Evolutionary conservation across 2,329 filamentous ascomycete genomes (phyloP), one percentile per base, ranked within the genome.

Genomic region (Clathrospora elynae): DNA sequence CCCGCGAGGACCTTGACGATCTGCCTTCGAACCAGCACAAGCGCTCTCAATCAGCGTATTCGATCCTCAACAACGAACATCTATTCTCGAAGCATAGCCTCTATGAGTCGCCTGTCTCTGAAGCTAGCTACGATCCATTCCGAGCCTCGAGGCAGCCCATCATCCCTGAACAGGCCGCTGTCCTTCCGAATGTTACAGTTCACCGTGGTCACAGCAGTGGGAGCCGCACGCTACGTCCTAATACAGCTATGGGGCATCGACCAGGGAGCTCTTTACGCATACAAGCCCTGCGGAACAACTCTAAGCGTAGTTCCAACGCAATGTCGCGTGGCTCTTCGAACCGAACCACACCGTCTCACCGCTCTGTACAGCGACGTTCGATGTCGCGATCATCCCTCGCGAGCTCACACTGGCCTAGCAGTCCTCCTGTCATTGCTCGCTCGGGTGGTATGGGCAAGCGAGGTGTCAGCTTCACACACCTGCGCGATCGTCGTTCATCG

Each of bases 61-160:
- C 80, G 1, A 78, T 81, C 38, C 68, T 80, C 41, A 80, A 80
- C 23, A 75, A 81, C 42, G 75, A 78, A 40, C 75, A 78, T 55
- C 70, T 78, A 37, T 71, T 72, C 32, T 72, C 70, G 1, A 73
- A 74, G 34, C 72, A 76, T 46, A 77, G 72, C 46, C 77, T 79
- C 36, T 73, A 74, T 25, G 76, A 78, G 42, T 73, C 77, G 64
- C 76, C 61, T 55, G 49, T 53, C 6, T 81, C 64, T 28, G 71
- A 78, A 46, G 73, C 80, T 51, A 93, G 86, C 68, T 95, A 95
- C 58, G 91, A 96, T 66, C 90, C 90, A 0, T 95, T 87, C 67
- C 82, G 88, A 59, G 83, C 87, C 4, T 90, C 86, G 2, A 78
- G 79, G 52, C 73, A 79, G 41, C 73, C 75, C 14, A 71, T 80